phyloP scores from a whole-genome alignment of 495 filamentous ascomycete genomes.

The Lentithecium fluviatile region DNA sequence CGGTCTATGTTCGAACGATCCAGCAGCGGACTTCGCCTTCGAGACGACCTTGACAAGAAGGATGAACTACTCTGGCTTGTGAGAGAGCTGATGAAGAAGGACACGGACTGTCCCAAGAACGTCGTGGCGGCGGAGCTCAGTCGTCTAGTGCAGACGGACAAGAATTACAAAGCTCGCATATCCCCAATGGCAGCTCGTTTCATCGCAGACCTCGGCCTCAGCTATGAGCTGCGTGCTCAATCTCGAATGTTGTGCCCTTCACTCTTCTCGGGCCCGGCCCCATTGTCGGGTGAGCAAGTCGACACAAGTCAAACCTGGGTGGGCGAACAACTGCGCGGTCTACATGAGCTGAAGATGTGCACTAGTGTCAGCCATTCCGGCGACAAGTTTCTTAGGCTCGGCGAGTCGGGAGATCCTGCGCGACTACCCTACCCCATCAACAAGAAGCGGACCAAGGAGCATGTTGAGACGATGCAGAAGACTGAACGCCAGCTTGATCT shows the following conservation, averaged over 20 bases:
- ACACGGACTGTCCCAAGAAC: constrained; percentile 11
- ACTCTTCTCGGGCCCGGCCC: background rate
- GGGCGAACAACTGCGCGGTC: background rate
- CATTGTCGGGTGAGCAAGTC: background rate
- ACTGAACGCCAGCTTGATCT: constrained; percentile 52
- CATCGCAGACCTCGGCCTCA: constrained; percentile 40
- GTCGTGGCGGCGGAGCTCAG: constrained; percentile 50
- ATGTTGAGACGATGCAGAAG: constrained; percentile 41
- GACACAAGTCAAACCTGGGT: background rate
- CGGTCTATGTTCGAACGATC: constrained; percentile 32
- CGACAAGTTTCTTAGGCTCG: background rate
- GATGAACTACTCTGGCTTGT: background rate
- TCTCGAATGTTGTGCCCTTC: background rate
- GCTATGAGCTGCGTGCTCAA: background rate
- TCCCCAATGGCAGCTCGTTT: constrained; percentile 41
- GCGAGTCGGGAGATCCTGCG: background rate
- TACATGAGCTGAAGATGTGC: background rate
- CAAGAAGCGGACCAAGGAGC: constrained; percentile 50
- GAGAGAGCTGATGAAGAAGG: constrained; percentile 30
- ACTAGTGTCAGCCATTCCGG: background rate
- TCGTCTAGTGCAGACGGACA: constrained; percentile 44
- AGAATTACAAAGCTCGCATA: constrained; percentile 40
- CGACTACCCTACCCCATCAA: constrained; percentile 52
- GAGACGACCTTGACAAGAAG: background rate
- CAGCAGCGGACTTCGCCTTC: background rate